phyloP scores from a whole-genome alignment of 148 eudicot genomes.

The Cornus controversa region DNA sequence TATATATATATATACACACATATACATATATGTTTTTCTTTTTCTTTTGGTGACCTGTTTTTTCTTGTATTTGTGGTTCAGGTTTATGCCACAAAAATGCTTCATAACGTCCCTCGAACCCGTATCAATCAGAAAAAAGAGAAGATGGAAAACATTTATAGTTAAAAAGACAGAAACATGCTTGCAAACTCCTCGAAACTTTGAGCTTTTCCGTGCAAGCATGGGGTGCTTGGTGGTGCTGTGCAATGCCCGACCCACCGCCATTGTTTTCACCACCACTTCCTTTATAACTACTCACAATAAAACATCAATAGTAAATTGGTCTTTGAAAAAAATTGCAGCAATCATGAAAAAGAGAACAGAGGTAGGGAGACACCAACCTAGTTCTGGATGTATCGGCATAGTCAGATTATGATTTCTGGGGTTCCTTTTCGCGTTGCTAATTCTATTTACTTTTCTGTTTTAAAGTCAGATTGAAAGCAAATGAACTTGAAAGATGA shows the following conservation, averaged over 20 bases:
- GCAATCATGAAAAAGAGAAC: no score
- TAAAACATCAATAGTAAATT: neutral
- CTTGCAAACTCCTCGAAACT: neutral
- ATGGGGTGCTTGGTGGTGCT: no score
- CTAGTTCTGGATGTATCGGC: neutral
- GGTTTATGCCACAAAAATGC: neutral
- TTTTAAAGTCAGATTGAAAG: no score
- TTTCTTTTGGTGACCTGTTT: neutral
- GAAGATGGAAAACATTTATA: neutral
- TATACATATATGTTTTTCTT: no score
- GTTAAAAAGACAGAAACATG: neutral
- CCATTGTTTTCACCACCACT: neutral
- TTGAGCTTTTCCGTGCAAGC: neutral
- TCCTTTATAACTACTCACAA: neutral
- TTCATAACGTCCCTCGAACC: neutral
- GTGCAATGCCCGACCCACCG: neutral
- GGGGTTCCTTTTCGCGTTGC: neutral
- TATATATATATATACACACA: no score
- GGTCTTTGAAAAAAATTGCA: no score
- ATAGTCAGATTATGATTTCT: neutral
- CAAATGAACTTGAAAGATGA: no score
- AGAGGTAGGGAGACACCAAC: neutral
- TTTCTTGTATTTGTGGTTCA: neutral
- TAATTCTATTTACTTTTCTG: neutral
- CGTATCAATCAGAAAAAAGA: neutral